Percentiles rank a stretch among this genome's conserved stretches.
Evolutionary conservation across 192 early-diverging fungal species (phyloP).

Genomic region (Backusella circina): DNA sequence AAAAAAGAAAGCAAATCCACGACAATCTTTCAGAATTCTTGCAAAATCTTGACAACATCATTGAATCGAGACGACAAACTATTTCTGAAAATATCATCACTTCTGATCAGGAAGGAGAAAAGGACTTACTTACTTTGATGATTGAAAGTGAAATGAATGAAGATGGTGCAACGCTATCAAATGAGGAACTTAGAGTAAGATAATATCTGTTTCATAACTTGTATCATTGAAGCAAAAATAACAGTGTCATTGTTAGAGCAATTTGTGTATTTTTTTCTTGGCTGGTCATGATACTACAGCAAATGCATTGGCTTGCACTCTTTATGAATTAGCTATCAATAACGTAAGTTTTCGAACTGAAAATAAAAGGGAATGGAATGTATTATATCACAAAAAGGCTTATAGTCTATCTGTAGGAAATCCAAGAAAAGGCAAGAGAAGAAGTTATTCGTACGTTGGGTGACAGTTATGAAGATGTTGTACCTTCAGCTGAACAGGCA

Average conservation of each 20-base stretch:
- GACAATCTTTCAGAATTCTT: slow-evolving; percentile 6
- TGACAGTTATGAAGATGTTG: slow-evolving; percentile 42
- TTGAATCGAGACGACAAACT: slow-evolving; percentile 5
- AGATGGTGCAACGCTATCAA: background rate
- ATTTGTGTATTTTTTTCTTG: background rate
- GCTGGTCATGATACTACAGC: slow-evolving; percentile 53
- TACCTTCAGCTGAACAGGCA: slow-evolving; percentile 47
- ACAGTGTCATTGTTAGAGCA: background rate
- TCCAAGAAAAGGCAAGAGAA: slow-evolving; percentile 56
- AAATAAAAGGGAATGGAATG: background rate
- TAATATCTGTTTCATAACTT: background rate
- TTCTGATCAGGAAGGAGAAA: slow-evolving; percentile 9
- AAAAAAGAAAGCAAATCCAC: slow-evolving; percentile 9
- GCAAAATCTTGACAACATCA: background rate
- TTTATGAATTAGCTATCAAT: slow-evolving; percentile 47
- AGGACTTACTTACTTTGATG: slow-evolving; percentile 31
- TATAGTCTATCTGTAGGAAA: slow-evolving; percentile 16
- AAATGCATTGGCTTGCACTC: slow-evolving; percentile 42
- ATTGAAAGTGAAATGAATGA: slow-evolving; percentile 16
- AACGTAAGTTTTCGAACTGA: slow-evolving; percentile 2
- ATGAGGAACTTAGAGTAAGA: slow-evolving; percentile 29
- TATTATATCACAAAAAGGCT: background rate
- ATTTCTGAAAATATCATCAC: background rate
- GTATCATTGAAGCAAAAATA: background rate
- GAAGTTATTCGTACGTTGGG: slow-evolving; percentile 55